These are phyloP conservation scores for Globisporangium nunn DNA, from an alignment of 352 stramenopile species.

Conservation along the genomic window DNA sequence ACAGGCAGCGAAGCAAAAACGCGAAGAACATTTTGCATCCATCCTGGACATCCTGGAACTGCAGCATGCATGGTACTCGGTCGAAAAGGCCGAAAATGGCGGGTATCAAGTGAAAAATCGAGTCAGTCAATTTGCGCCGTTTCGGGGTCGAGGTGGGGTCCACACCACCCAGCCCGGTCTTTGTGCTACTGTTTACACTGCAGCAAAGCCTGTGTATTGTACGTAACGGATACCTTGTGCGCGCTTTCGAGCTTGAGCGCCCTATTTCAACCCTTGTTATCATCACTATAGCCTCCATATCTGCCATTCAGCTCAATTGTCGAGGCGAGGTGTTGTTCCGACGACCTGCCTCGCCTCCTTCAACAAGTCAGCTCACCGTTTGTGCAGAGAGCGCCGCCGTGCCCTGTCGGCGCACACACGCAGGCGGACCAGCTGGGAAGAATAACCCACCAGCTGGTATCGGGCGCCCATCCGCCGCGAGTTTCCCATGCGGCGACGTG, in stretches of 20 bases:
- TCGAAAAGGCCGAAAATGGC: neutral
- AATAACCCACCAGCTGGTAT: constrained; percentile 16
- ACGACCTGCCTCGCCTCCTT: neutral
- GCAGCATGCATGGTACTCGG: too few species aligned
- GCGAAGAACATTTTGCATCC: neutral
- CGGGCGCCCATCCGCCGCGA: constrained; percentile 8
- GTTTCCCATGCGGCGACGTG: constrained; percentile 5
- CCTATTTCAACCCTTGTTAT: too few species aligned
- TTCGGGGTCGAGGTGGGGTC: neutral
- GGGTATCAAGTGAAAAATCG: neutral
- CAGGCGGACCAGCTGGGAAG: constrained; percentile 16
- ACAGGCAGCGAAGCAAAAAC: too few species aligned
- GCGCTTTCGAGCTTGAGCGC: neutral
- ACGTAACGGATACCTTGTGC: too few species aligned
- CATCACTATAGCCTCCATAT: too few species aligned
- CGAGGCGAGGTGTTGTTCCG: too few species aligned
- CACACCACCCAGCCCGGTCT: too few species aligned
- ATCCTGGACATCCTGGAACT: too few species aligned
- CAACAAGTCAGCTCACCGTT: constrained; percentile 11
- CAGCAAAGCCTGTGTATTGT: too few species aligned
- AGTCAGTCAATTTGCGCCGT: neutral
- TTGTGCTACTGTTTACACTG: too few species aligned
- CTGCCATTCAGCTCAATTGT: too few species aligned
- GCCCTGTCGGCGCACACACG: constrained; percentile 7
- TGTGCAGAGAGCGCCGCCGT: neutral